A percentile compares a stretch with the other conserved stretches of the same genome.
Conservation (phyloP, 2,329 filamentous ascomycete genomes). For the Madurella fahalii region DNA sequence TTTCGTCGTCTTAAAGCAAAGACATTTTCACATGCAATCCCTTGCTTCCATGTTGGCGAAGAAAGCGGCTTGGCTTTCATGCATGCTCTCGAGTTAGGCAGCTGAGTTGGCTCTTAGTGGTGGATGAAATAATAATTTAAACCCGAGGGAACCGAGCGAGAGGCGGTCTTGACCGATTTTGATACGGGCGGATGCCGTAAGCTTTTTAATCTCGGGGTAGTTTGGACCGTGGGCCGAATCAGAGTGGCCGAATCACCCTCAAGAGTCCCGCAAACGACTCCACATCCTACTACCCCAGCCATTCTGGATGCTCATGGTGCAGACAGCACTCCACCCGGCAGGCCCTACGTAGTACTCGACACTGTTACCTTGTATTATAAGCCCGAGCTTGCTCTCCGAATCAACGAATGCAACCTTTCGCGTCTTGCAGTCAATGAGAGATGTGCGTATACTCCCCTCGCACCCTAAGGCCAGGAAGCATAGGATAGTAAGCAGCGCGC, state of each 20-base stretch:
- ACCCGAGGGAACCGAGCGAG: not conserved
- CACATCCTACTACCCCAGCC: not conserved
- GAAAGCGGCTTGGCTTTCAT: not conserved
- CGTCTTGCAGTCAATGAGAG: no score
- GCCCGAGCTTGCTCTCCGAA: not conserved
- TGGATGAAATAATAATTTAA: constrained; percentile 1
- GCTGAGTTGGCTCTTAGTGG: constrained; percentile 2
- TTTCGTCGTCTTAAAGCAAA: no score
- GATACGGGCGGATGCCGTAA: not conserved
- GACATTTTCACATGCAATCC: no score
- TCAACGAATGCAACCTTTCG: not conserved
- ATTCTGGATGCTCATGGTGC: not conserved
- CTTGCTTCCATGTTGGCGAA: no score
- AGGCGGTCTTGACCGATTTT: not conserved
- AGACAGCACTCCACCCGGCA: no score
- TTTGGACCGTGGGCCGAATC: not conserved
- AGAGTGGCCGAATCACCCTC: not conserved
- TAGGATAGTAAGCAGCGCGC: not conserved
- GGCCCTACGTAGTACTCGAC: not conserved
- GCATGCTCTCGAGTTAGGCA: not conserved
- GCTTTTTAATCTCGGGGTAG: not conserved
- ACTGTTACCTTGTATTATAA: not conserved
- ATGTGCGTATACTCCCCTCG: no score
- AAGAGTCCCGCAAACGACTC: not conserved
- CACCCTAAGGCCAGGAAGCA: not conserved